Evolutionary conservation across 2,329 filamentous ascomycete genomes (phyloP), one percentile per base, ranked within the genome.

Genomic region (Pestalotiopsis sp.): DNA sequence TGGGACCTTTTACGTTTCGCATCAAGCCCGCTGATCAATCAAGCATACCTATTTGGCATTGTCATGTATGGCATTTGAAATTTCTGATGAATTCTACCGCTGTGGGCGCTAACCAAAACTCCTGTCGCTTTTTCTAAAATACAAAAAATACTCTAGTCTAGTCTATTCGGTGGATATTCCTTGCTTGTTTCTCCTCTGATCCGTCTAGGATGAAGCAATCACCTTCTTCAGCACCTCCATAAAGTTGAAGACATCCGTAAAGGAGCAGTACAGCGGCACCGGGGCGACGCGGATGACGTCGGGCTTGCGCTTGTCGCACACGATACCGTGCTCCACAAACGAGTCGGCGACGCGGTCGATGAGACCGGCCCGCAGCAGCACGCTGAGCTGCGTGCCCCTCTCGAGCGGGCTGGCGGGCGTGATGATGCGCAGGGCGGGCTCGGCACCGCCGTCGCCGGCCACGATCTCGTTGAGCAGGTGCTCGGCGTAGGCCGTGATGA

Each of bases 221-320:
- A 58, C 59, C 17, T 67, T 63, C 36, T 39, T 62, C 31, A 91
- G 66, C 3, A 82, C 77, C 70, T 83, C 78, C 78, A 86, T 83
- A 67, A 84, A 85, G 61, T 73, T 80, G 80, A 80, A 85, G 6
- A 94, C 90, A 74, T 97, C 94, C 69, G 85, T 84, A 77, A 93
- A 97, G 0, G 87, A 89, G 75, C 95, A 95, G 80, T 97, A 97
- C 72, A 97, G 79, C 9, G 94, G 94, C 57, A 92, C 91, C 1
- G 95, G 94, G 2, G 94, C 93, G 1, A 97, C 90, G 1, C 94
- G 85, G 65, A 97, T 91, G 17, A 97, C 94, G 77, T 95, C 91
- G 1, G 95, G 94, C 78, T 93, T 93, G 69, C 94, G 85, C 85
- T 96, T 92, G 77, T 97, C 94, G 49, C 93, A 90, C 1, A 97